A percentile compares a stretch with the other conserved stretches of the same genome.
Evolutionary conservation across 2,329 filamentous ascomycete species (phyloP).

Genomic region (Pezizomycotina sp.): DNA sequence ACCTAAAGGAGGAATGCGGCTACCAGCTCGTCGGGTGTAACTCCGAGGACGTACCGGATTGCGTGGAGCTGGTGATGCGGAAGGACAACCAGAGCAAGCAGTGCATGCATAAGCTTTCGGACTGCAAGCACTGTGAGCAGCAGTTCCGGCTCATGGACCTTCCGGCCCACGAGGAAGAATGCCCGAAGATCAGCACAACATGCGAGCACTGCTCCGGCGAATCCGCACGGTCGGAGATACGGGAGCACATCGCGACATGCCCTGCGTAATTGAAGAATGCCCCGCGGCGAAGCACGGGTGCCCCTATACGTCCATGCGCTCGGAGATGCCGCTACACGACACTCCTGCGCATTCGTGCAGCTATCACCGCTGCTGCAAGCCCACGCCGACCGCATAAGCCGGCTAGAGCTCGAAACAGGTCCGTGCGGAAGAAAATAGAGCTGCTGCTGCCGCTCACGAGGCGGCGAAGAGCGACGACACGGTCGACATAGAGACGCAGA

Average conservation of each 20-base stretch:
- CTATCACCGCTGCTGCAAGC: constrained; percentile 22
- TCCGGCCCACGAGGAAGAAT: constrained; percentile 32
- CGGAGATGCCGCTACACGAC: constrained; percentile 17
- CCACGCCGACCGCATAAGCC: constrained; percentile 20
- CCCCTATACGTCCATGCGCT: constrained; percentile 19
- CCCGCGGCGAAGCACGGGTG: constrained; percentile 22
- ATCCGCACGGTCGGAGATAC: constrained; percentile 26
- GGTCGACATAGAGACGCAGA: constrained; percentile 23
- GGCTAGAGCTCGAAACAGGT: constrained; percentile 23
- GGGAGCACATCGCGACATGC: constrained; percentile 19
- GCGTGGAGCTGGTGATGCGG: constrained; percentile 37
- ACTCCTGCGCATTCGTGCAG: constrained; percentile 22
- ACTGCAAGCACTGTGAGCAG: constrained; percentile 40
- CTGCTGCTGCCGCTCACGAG: constrained; percentile 16
- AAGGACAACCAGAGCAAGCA: constrained; percentile 35
- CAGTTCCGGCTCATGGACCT: constrained; percentile 36
- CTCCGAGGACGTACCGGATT: constrained; percentile 34
- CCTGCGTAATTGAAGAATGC: constrained; percentile 22
- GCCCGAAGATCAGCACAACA: constrained; percentile 34
- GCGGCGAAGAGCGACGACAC: constrained; percentile 8
- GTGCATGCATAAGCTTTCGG: constrained; percentile 39
- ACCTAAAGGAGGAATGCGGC: constrained; percentile 41
- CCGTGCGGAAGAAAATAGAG: constrained; percentile 22
- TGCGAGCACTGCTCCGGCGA: constrained; percentile 37
- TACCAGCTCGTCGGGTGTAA: constrained; percentile 43